Evolutionary conservation across 176 grass and related monocot species (phyloP), one percentile per base, ranked within the genome.

Genomic region (Aegilops longissima): DNA sequence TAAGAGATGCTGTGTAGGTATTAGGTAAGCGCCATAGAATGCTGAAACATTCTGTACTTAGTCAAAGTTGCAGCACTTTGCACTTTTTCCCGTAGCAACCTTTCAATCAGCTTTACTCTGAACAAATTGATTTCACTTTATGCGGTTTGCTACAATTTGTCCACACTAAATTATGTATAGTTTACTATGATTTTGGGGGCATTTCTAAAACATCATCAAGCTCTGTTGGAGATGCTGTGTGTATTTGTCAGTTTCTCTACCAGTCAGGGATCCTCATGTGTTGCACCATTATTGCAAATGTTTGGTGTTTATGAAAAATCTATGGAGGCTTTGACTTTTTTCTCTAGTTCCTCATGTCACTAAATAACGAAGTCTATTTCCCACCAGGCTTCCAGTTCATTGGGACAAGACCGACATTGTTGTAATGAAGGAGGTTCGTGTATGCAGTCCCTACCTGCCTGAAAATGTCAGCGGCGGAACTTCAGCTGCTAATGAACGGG

Each of bases 371-470:
- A 70, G 31, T 83, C n/a, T 72, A 18, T 78, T 74, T 9, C 23
- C 74, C 39, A 88, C 83, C 87, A 96, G 97, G 92, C 94, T 99
- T 85, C 94, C 97, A 14, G 97, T 99, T 87, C 92, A 85, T 24
- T 99, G 97, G 97, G 94, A 99, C 77, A 94, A 92, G 87, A 96
- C 97, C 18, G 88, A 96, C 80, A 96, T 99, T 82, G 72, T 99
- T 79, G 97, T 99, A 59, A 93, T 99, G 94, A 94, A 93, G 78
- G 94, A 94, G 40, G 91, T 99, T 63, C 90, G 94, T 49, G 97
- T 99, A n/a, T 88, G 92, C 72, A 94, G 82, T 74, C 97, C 94
- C 9, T 99, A 99, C 84, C 85, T 94, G 30, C 92, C 90, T 87
- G 94, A 99, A 90, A 99, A 93, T 89, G 94, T 99, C 33, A 96